phyloP scores from a whole-genome alignment of 2,329 filamentous ascomycete species.

The Talaromyces sp. region DNA sequence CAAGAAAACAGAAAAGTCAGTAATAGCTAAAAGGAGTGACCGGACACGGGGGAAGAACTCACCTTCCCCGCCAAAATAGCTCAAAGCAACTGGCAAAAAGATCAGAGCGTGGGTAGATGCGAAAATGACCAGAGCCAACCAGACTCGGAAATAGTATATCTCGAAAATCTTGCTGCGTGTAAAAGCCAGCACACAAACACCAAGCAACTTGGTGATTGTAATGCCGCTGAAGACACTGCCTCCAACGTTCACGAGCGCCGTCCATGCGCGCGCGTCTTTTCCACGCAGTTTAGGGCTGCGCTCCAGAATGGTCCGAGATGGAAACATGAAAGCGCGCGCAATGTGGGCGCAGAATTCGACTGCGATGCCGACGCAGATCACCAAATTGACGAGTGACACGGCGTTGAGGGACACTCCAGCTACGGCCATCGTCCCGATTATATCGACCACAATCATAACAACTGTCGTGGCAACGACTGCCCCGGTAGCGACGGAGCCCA shows the following conservation, averaged over 20 bases:
- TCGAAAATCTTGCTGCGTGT: conserved; percentile 98
- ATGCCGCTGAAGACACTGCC: conserved; percentile 94
- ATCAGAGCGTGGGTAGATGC: conserved; percentile 84
- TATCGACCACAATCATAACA: conserved; percentile 88
- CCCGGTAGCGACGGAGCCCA: conserved; percentile 80
- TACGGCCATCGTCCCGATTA: conserved; percentile 91
- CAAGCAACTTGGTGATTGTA: conserved; percentile 89
- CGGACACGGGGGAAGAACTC: conserved; percentile 23
- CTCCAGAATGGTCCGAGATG: conserved; percentile 75
- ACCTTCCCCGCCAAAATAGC: conserved; percentile 76
- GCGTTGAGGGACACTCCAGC: conserved; percentile 88
- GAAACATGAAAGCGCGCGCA: conserved; percentile 93
- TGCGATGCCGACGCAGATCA: conserved; percentile 94
- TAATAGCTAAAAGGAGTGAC: neutral
- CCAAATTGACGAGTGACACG: conserved; percentile 88
- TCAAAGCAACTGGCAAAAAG: conserved; percentile 85
- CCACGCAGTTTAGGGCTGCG: conserved; percentile 73
- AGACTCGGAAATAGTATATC: conserved; percentile 98
- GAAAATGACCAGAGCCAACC: conserved; percentile 86
- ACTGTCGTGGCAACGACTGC: conserved; percentile 81
- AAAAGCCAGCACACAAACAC: conserved; percentile 87
- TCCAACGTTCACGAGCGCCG: conserved; percentile 89
- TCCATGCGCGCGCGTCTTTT: conserved; percentile 83
- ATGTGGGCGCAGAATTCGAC: conserved; percentile 98
- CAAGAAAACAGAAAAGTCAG: neutral